These are phyloP conservation scores for Persicaria tinctoria DNA, from an alignment of 148 eudicot genomes.

Conservation along the genomic window DNA sequence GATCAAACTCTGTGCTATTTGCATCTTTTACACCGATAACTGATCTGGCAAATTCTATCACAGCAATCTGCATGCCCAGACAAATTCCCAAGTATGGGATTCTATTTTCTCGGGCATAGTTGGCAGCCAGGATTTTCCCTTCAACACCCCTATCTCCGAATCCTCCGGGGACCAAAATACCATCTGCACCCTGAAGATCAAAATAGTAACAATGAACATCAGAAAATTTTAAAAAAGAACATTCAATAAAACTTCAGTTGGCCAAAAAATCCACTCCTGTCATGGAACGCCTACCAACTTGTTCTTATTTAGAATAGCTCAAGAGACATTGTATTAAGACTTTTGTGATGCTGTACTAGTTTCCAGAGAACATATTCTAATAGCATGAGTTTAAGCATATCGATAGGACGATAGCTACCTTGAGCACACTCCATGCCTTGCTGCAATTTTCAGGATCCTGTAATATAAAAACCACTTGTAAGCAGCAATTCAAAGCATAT, in stretches of 20 bases:
- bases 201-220: background rate
- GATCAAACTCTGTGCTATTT: conserved; percentile 63
- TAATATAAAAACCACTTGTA: background rate
- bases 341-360: background rate
- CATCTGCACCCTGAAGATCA: conserved; percentile 63
- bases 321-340: background rate
- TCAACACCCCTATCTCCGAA: conserved; percentile 97
- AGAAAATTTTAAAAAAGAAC: background rate
- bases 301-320: no score
- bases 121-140: conserved; percentile 92
- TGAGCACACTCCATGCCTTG: conserved; percentile 67
- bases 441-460: conserved; percentile 70
- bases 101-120: conserved; percentile 81
- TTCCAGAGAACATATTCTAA: background rate
- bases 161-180: conserved; percentile 89
- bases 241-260: background rate
- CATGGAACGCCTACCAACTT: background rate
- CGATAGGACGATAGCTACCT: conserved; percentile 30
- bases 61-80: conserved; percentile 95
- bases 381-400: background rate
- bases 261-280: background rate
- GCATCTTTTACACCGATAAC: conserved; percentile 51
- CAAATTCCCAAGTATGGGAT: conserved; percentile 89
- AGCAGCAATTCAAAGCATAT: conserved; percentile 7
- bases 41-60: conserved; percentile 69